Evolutionary conservation across 805 yeast species (phyloP), one percentile per base, ranked within the genome.

Genomic region (Schwanniomyces pseudopolymorphus): DNA sequence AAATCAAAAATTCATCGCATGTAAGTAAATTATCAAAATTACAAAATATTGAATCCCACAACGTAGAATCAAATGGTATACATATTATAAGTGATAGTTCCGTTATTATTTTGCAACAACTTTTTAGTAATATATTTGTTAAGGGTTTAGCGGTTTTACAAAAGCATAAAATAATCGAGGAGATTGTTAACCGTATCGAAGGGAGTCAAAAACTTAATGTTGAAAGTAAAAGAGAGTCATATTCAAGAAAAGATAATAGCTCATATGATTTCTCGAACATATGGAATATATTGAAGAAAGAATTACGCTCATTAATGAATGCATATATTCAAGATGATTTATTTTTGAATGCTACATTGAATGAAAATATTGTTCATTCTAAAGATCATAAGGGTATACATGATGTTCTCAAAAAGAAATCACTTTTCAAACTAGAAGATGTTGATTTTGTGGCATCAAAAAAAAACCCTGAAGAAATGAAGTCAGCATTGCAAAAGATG

Each of bases 41-140:
- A 28, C 61, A 60, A 27, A 59, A 61, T n/a, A 56, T 63, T 43
- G 74, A 70, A 8, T 55, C 53, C 14, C 42, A 46, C 8, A 45
- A 47, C 7, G 46, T 54, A 2, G 45, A 56, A 14, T 69, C 62
- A 24, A 46, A 54, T 11, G 50, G 64, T 24, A 62, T 64, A 5
- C 64, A 56, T n/a, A 54, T 53, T 26, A 63, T 72, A 44, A 74
- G 76, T 48, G 85, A 82, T 48, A 69, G 75, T 9, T 63, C 80
- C 10, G 77, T 83, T 0, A 62, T 77, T 0, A 75, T 88, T 0
- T 66, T 90, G 26, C 81, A 84, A 52, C 89, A 88, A 50, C 74
- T 89, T 35, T 85, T 87, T 51, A 81, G 87, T 63, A 74, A 81
- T 7, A 72, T 89, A n/a, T 89, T 86, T 56, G 70, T 80, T 24